A percentile compares a stretch with the other conserved stretches of the same genome.
These are phyloP conservation scores for Porogramme epimiltina DNA, from an alignment of 1,284 basidiomycete genomes.

Conservation along the genomic window DNA sequence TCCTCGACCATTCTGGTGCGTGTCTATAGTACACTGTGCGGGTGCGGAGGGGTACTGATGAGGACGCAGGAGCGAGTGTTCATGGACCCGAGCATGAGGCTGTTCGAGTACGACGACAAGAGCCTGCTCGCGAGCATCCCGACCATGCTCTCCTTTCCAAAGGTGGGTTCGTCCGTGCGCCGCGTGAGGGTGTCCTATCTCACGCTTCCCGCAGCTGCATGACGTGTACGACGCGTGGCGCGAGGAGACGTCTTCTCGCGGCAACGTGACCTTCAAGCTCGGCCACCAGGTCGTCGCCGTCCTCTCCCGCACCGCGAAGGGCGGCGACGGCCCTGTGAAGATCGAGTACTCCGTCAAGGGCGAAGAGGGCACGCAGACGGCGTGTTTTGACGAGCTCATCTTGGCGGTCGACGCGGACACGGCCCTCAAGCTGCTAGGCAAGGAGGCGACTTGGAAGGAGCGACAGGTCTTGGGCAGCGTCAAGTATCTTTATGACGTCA, in stretches of 20 bases:
- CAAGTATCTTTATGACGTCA: conserved; percentile 58
- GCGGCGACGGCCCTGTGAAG: conserved; percentile 24
- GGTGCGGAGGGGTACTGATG: not conserved
- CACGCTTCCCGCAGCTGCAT: conserved; percentile 35
- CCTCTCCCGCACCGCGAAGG: conserved; percentile 25
- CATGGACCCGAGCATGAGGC: conserved; percentile 57
- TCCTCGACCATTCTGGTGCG: conserved; percentile 51
- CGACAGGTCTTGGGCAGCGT: conserved; percentile 59
- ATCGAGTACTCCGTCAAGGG: conserved; percentile 27
- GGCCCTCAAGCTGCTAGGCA: conserved; percentile 54
- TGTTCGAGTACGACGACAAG: conserved; percentile 38
- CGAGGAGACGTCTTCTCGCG: conserved; percentile 40
- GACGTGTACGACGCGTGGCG: conserved; percentile 52
- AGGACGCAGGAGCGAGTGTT: conserved; percentile 49
- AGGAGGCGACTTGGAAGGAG: conserved; percentile 58
- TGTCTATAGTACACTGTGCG: not conserved
- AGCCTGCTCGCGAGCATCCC: conserved; percentile 35
- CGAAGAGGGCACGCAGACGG: conserved; percentile 34
- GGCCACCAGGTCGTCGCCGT: conserved; percentile 45
- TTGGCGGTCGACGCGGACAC: conserved; percentile 62
- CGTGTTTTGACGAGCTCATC: conserved; percentile 65
- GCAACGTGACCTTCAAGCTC: conserved; percentile 45
- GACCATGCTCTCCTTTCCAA: conserved; percentile 36
- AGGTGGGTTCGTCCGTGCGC: conserved; percentile 28
- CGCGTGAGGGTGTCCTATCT: conserved; percentile 12